Conservation (phyloP, 2,329 filamentous ascomycete genomes). For the Sarocladium brachiariae region DNA sequence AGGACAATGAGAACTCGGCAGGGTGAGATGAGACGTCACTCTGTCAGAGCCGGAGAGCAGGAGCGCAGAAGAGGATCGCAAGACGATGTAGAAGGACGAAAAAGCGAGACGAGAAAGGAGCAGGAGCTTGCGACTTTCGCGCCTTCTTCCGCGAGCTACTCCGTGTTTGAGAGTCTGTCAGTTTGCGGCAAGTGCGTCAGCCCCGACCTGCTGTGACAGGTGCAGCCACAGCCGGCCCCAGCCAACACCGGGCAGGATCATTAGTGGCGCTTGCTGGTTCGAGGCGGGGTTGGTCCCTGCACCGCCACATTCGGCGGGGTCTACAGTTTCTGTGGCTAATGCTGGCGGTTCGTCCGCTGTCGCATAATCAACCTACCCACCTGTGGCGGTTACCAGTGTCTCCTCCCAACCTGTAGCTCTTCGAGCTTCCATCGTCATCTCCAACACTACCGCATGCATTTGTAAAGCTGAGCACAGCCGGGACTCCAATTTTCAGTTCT, state of each 20-base stretch:
- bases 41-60: not conserved
- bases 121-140: not conserved
- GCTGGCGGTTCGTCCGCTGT: not conserved
- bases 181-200: not conserved
- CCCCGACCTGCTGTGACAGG: not conserved
- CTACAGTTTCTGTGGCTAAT: not conserved
- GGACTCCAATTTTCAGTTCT: no score
- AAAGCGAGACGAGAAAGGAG: not conserved
- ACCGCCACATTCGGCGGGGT: conserved; percentile 8
- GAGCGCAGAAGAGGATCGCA: not conserved
- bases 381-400: conserved; percentile 1
- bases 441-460: not conserved
- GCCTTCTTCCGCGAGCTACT: conserved; percentile 1
- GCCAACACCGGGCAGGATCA: not conserved
- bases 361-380: not conserved
- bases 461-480: not conserved
- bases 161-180: conserved; percentile 4
- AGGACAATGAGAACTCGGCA: conserved; percentile 6
- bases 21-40: conserved; percentile 1
- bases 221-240: not conserved
- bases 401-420: conserved; percentile 1
- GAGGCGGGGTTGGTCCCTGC: conserved; percentile 5
- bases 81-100: not conserved
- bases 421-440: conserved; percentile 10
- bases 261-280: no score